Evolutionary conservation across 2,329 filamentous ascomycete species (phyloP).

Genomic region (Hypoxylon sp.): DNA sequence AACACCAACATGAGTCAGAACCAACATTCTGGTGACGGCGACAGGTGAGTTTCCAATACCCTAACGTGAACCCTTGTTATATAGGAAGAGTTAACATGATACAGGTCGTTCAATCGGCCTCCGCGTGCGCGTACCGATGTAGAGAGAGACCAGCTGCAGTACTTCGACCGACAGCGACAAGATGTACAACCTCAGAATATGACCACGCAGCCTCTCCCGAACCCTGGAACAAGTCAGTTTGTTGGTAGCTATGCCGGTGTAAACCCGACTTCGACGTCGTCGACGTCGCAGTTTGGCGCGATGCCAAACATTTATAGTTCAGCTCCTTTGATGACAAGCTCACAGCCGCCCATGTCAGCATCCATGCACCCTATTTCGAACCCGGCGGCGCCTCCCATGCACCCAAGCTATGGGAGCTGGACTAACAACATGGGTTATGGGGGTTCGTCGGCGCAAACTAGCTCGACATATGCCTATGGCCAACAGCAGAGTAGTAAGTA

Average conservation of each 20-base stretch:
- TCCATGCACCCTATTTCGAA: background rate
- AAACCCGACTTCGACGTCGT: background rate
- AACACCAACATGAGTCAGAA: conserved; percentile 13
- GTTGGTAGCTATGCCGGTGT: background rate
- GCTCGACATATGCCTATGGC: background rate
- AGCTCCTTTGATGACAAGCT: background rate
- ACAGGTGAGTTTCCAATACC: conserved; percentile 15
- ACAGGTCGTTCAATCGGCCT: conserved; percentile 5
- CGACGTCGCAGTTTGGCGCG: background rate
- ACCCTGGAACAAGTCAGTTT: background rate
- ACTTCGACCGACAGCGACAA: background rate
- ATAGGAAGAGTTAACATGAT: conserved; percentile 9
- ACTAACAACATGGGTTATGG: background rate
- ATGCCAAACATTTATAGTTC: background rate
- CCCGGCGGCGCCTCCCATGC: background rate
- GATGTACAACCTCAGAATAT: background rate
- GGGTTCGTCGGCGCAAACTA: background rate
- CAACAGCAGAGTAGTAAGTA: conserved; percentile 17
- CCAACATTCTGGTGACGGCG: background rate
- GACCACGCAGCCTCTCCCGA: background rate
- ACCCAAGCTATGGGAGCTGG: background rate
- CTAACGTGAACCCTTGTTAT: background rate
- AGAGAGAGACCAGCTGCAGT: conserved; percentile 9
- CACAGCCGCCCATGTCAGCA: background rate
- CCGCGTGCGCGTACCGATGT: background rate